Evolutionary conservation across 2,329 filamentous ascomycete species (phyloP).

Genomic region (Penicillium polonicum): DNA sequence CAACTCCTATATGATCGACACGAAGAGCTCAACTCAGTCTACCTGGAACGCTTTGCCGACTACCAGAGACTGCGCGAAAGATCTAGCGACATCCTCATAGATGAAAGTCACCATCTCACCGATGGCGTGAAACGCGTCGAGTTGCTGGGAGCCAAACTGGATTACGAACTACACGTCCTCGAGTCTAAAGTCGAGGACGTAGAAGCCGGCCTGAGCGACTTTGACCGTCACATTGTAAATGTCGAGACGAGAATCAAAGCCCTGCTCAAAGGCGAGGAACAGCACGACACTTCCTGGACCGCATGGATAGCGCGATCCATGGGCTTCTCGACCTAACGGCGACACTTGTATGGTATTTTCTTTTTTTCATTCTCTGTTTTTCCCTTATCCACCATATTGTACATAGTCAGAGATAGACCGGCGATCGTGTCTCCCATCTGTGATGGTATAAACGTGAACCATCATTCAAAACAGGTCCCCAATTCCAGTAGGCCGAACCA

Average conservation of each 20-base stretch:
- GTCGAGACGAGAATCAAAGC: conserved; percentile 65
- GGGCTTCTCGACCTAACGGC: conserved; percentile 23
- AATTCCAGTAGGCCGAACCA: conserved; percentile 6
- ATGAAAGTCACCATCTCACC: conserved; percentile 66
- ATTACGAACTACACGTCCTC: conserved; percentile 86
- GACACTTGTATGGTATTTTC: conserved; percentile 20
- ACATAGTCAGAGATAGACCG: conserved; percentile 24
- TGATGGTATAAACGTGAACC: conserved; percentile 24
- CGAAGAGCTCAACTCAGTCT: conserved; percentile 64
- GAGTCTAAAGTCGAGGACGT: conserved; percentile 80
- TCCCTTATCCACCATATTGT: conserved; percentile 27
- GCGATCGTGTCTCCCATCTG: conserved; percentile 19
- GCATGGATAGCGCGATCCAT: conserved; percentile 50
- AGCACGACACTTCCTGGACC: conserved; percentile 62
- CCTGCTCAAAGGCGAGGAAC: conserved; percentile 62
- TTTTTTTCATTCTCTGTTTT: conserved; percentile 20
- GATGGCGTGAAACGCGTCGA: conserved; percentile 78
- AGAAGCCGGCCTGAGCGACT: conserved; percentile 75
- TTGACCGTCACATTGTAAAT: conserved; percentile 73
- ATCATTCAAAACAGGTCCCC: conserved; percentile 13
- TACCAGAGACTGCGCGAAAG: conserved; percentile 67
- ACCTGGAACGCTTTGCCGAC: conserved; percentile 67
- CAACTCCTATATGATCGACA: conserved; percentile 62
- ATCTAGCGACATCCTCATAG: conserved; percentile 66
- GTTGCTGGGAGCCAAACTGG: conserved; percentile 75